Evolutionary conservation across 345 rosid genomes (phyloP).

Genomic region (Cardamine occulta): DNA sequence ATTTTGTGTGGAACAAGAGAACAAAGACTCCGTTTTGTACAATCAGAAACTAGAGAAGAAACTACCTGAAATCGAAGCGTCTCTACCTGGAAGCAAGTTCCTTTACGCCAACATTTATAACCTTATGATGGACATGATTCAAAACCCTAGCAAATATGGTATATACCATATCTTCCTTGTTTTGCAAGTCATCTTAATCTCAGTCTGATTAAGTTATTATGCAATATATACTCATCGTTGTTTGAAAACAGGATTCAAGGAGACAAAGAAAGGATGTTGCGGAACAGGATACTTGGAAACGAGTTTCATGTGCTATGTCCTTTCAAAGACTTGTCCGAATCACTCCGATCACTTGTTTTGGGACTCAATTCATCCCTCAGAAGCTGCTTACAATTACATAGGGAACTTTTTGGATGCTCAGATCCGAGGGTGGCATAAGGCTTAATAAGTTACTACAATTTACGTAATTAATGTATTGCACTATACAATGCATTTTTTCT

Average conservation of each 20-base stretch:
- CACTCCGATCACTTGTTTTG: slow-evolving; percentile 52
- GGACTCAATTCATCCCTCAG: slow-evolving; percentile 55
- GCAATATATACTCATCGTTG: no score
- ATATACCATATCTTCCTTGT: background rate
- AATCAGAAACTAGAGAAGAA: slow-evolving; percentile 49
- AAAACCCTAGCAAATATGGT: slow-evolving; percentile 50
- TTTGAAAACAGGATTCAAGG: slow-evolving; percentile 59
- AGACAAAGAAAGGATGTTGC: slow-evolving; percentile 55
- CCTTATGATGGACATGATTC: slow-evolving; percentile 53
- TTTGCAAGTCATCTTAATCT: background rate
- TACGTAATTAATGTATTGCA: no score
- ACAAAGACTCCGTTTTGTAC: slow-evolving; percentile 48
- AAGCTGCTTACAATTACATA: slow-evolving; percentile 45
- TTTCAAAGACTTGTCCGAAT: slow-evolving; percentile 38
- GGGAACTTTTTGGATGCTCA: slow-evolving; percentile 45
- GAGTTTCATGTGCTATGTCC: slow-evolving; percentile 41
- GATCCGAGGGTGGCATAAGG: slow-evolving; percentile 63
- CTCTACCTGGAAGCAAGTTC: slow-evolving; percentile 52
- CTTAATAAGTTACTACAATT: slow-evolving; percentile 41
- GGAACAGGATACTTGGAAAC: slow-evolving; percentile 47
- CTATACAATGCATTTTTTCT: background rate
- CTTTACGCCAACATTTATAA: slow-evolving; percentile 47
- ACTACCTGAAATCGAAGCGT: slow-evolving; percentile 35
- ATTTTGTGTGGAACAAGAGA: slow-evolving; percentile 52
- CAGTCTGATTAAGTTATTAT: background rate